Percentiles rank a stretch among this genome's conserved stretches.
Conservation (phyloP, 805 yeast species). For the Debaryomyces prosopidis region DNA sequence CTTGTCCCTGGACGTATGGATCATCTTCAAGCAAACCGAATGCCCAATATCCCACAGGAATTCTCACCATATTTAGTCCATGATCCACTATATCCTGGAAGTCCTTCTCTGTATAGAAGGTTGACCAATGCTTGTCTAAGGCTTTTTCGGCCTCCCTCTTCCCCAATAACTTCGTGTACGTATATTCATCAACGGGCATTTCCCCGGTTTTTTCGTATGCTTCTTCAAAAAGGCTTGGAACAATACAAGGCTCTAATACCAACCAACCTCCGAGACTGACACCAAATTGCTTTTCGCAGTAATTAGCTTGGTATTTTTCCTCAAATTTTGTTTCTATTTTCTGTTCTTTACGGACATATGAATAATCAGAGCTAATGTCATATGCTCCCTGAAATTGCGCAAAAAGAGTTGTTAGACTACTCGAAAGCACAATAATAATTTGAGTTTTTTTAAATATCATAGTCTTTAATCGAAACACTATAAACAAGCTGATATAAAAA, state of each 20-base stretch:
- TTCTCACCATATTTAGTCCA: constrained; percentile 68
- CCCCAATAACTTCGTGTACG: constrained; percentile 51
- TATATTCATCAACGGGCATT: constrained; percentile 63
- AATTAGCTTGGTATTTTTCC: not conserved
- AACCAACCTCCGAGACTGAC: constrained; percentile 67
- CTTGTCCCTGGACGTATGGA: constrained; percentile 71
- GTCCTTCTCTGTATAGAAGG: constrained; percentile 62
- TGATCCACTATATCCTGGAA: constrained; percentile 48
- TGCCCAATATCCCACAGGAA: constrained; percentile 87
- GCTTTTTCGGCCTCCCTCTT: constrained; percentile 39
- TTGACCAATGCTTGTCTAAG: constrained; percentile 54
- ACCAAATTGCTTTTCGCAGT: constrained; percentile 13
- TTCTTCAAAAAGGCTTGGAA: constrained; percentile 58
- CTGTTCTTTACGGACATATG: not conserved
- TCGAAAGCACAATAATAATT: not conserved
- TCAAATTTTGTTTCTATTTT: not conserved
- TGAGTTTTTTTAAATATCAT: not conserved
- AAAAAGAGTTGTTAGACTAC: not conserved
- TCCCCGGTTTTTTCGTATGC: constrained; percentile 22
- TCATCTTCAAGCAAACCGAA: constrained; percentile 50
- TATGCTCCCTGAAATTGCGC: not conserved
- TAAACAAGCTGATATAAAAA: too few relatives aligned
- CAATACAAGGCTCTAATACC: constrained; percentile 68
- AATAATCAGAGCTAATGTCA: not conserved
- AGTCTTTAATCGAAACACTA: too few relatives aligned